phyloP scores from a whole-genome alignment of 768 basidiomycete species.

The Boletus rubescentipes region DNA sequence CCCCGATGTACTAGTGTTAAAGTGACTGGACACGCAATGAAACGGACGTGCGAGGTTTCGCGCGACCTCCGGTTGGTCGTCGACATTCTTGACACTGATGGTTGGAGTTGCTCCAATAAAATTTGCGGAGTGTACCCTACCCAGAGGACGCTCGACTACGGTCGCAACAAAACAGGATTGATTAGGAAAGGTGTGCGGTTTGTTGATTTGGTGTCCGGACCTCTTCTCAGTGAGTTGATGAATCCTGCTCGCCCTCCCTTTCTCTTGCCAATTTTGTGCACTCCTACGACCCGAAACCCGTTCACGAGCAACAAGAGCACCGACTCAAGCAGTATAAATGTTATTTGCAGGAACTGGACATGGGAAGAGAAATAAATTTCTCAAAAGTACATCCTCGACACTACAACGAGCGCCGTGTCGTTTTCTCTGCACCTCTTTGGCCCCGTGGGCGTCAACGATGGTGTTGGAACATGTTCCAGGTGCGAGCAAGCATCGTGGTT shows the following conservation, averaged over 20 bases:
- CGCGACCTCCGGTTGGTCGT: too few species aligned
- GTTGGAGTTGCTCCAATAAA: too few species aligned
- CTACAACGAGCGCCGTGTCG: constrained; percentile 11
- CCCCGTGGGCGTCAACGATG: constrained; percentile 41
- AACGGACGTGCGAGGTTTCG: too few species aligned
- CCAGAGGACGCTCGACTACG: too few species aligned
- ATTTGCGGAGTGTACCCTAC: too few species aligned
- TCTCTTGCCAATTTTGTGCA: constrained; percentile 65
- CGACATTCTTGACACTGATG: too few species aligned
- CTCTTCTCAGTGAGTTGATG: too few species aligned
- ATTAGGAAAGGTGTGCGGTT: too few species aligned
- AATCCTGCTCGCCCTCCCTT: constrained; percentile 67
- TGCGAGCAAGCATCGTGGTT: constrained; percentile 26
- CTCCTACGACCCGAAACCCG: constrained; percentile 63
- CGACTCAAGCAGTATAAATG: constrained; percentile 27
- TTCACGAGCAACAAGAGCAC: constrained; percentile 23
- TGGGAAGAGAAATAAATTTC: constrained; percentile 63
- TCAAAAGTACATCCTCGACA: constrained; percentile 42
- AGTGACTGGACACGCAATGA: too few species aligned
- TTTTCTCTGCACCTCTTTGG: constrained; percentile 22
- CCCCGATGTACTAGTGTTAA: too few species aligned
- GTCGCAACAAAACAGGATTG: too few species aligned
- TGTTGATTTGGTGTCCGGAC: too few species aligned
- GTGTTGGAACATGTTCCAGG: constrained; percentile 67
- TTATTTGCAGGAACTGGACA: constrained; percentile 68